A percentile compares a stretch with the other conserved stretches of the same genome.
phyloP scores from a whole-genome alignment of 2,329 filamentous ascomycete genomes.

The Thielaviopsis musarum region DNA sequence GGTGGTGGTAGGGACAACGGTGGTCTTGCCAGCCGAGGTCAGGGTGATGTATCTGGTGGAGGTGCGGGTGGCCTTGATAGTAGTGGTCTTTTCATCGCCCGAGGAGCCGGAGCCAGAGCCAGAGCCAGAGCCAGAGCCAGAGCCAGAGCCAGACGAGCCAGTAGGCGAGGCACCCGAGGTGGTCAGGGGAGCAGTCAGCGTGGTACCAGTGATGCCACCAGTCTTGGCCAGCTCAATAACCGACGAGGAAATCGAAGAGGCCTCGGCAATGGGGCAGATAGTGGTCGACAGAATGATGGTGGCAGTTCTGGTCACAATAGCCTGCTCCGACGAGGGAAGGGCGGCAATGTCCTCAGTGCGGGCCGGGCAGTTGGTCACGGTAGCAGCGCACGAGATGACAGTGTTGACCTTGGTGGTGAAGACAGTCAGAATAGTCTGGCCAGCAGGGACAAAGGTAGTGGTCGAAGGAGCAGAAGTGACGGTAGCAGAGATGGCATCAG shows the following conservation, averaged over 20 bases:
- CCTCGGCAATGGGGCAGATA: conserved; percentile 29
- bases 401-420: conserved; percentile 35
- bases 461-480: neutral
- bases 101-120: neutral
- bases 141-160: conserved; percentile 1
- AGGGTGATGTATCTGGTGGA: conserved; percentile 22
- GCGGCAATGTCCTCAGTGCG: conserved; percentile 18
- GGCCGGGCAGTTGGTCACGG: conserved; percentile 37
- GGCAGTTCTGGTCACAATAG: conserved; percentile 21
- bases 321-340: conserved; percentile 22
- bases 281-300: conserved; percentile 24
- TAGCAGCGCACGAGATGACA: conserved; percentile 39
- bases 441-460: neutral
- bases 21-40: conserved; percentile 15
- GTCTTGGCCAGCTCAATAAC: conserved; percentile 21
- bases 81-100: conserved; percentile 20
- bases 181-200: neutral
- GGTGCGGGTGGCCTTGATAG: conserved; percentile 22
- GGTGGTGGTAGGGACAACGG: conserved; percentile 8
- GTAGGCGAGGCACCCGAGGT: neutral
- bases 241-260: conserved; percentile 24
- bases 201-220: conserved; percentile 19
- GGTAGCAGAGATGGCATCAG: neutral
- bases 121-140: neutral
- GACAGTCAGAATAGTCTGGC: neutral